Evolutionary conservation across 1,284 basidiomycete species (phyloP).

Genomic region (Cryptococcus jaspeensis): DNA sequence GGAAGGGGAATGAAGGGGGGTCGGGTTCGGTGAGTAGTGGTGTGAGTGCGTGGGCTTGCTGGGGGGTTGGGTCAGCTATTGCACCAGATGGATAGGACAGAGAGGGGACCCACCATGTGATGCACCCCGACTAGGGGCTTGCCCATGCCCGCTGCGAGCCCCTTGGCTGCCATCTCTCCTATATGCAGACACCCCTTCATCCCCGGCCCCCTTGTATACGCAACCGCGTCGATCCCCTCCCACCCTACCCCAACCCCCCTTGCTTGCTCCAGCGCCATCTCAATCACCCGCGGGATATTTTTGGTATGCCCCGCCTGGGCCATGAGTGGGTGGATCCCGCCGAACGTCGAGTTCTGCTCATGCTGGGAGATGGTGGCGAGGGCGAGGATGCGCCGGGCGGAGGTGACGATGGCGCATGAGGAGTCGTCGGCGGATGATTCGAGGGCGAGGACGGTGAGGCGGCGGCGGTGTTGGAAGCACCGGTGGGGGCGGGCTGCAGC

Average conservation of each 20-base stretch:
- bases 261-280: slow-evolving; percentile 54
- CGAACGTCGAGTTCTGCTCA: slow-evolving; percentile 55
- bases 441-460: slow-evolving; percentile 66
- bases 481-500: background rate
- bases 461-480: background rate
- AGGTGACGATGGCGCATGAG: slow-evolving; percentile 75
- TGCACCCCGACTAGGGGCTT: slow-evolving; percentile 86
- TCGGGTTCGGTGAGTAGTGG: slow-evolving; percentile 65
- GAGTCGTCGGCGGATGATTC: slow-evolving; percentile 83
- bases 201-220: slow-evolving; percentile 87
- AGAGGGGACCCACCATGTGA: slow-evolving; percentile 70
- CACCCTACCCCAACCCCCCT: slow-evolving; percentile 61
- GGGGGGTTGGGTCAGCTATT: background rate
- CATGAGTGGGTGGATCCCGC: slow-evolving; percentile 78
- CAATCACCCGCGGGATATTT: slow-evolving; percentile 74
- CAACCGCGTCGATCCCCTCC: slow-evolving; percentile 74
- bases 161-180: slow-evolving; percentile 73
- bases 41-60: slow-evolving; percentile 95
- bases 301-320: slow-evolving; percentile 67
- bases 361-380: slow-evolving; percentile 82
- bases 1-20: slow-evolving; percentile 74
- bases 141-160: slow-evolving; percentile 68
- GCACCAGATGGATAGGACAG: background rate
- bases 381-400: slow-evolving; percentile 62
- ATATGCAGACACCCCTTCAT: slow-evolving; percentile 78